Evolutionary conservation across 495 filamentous ascomycete species (phyloP).

Genomic region (Saxophila tyrrhenica): DNA sequence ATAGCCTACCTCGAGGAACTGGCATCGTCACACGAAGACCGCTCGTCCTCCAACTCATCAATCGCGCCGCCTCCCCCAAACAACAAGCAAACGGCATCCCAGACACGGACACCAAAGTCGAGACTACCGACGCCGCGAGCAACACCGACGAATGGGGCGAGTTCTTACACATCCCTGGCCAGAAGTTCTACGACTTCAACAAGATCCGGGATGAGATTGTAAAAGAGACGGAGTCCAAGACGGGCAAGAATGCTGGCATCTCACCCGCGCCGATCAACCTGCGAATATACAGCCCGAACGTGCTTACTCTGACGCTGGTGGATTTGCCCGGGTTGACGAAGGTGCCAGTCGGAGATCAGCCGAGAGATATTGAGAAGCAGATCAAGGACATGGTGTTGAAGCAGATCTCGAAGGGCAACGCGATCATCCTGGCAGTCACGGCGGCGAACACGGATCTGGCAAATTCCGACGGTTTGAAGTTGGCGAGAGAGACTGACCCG

Average conservation of each 20-base stretch:
- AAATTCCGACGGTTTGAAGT: slow-evolving; percentile 94
- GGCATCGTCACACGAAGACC: slow-evolving; percentile 96
- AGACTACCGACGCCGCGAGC: slow-evolving; percentile 68
- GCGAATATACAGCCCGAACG: slow-evolving; percentile 94
- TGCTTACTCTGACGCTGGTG: slow-evolving; percentile 92
- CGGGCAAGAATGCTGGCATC: slow-evolving; percentile 91
- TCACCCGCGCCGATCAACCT: slow-evolving; percentile 94
- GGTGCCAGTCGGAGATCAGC: slow-evolving; percentile 96
- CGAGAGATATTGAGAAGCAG: slow-evolving; percentile 94
- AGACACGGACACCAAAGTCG: slow-evolving; percentile 35
- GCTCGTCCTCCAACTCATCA: slow-evolving; percentile 95
- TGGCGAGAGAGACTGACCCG: slow-evolving; percentile 93
- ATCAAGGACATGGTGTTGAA: slow-evolving; percentile 98
- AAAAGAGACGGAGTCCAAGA: slow-evolving; percentile 91
- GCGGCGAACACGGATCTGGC: slow-evolving; percentile 95
- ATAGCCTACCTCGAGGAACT: slow-evolving; percentile 88
- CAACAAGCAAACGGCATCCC: slow-evolving; percentile 65
- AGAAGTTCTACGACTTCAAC: slow-evolving; percentile 99
- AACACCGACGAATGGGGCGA: slow-evolving; percentile 98
- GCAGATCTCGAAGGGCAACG: slow-evolving; percentile 95
- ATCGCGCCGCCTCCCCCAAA: slow-evolving; percentile 49
- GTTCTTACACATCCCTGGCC: slow-evolving; percentile 94
- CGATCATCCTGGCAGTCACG: slow-evolving; percentile 94
- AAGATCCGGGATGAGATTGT: slow-evolving; percentile 98
- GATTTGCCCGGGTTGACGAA: slow-evolving; percentile 96